Evolutionary conservation across 116 monocot species (phyloP).

Genomic region (Phalaenopsis hybrid): DNA sequence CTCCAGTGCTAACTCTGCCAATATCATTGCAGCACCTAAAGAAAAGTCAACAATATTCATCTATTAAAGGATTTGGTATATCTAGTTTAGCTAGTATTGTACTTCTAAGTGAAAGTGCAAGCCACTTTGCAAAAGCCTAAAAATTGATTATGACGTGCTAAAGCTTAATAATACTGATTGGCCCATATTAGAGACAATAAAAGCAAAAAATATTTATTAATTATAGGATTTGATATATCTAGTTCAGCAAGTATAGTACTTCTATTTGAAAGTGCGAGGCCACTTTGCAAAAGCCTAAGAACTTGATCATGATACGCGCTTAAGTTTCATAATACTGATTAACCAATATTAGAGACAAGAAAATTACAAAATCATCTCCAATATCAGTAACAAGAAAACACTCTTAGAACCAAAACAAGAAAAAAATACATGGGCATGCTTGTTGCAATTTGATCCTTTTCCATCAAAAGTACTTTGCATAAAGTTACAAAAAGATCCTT

Average conservation of each 20-base stretch:
- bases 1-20: conserved; percentile 89
- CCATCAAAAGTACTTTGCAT: background rate
- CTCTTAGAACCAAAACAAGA: background rate
- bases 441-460: background rate
- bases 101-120: background rate
- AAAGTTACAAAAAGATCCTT: background rate
- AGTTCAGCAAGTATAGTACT: no score
- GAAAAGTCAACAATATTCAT: background rate
- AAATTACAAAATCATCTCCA: background rate
- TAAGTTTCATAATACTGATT: background rate
- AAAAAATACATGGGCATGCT: background rate
- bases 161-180: no score
- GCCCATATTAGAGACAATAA: no score
- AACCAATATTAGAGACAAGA: background rate
- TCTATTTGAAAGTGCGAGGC: no score
- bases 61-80: background rate
- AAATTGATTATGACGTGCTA: no score
- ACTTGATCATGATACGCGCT: background rate
- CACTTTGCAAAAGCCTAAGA: background rate
- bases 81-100: background rate
- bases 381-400: background rate
- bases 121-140: background rate
- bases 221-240: no score
- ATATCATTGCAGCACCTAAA: conserved; percentile 93
- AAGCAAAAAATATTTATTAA: no score